phyloP scores from a whole-genome alignment of 2,329 filamentous ascomycete species.

The Pyrenophora tritici-repentis region DNA sequence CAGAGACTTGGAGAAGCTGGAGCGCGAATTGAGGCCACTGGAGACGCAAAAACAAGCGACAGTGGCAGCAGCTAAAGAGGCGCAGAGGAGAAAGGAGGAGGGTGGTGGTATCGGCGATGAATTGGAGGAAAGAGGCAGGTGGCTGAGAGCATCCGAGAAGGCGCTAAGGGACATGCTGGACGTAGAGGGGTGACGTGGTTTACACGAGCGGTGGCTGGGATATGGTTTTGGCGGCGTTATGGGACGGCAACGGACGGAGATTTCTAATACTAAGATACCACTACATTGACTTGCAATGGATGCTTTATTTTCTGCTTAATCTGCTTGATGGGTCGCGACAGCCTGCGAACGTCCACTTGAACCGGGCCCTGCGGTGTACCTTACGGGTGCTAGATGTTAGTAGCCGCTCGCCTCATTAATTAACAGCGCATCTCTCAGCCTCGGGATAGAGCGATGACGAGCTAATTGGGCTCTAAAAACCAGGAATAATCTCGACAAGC shows the following conservation, averaged over 20 bases:
- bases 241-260: conserved; percentile 3
- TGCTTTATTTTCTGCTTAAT: neutral
- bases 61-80: conserved; percentile 71
- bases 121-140: conserved; percentile 74
- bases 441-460: conserved; percentile 2
- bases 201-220: neutral
- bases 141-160: conserved; percentile 72
- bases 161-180: conserved; percentile 67
- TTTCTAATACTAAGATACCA: conserved; percentile 15
- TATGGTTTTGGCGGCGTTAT: conserved; percentile 10
- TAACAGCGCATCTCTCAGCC: conserved; percentile 16
- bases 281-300: neutral
- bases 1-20: conserved; percentile 69
- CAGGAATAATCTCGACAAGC: conserved; percentile 6
- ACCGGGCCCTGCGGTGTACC: neutral
- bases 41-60: conserved; percentile 70
- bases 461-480: conserved; percentile 7
- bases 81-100: conserved; percentile 68
- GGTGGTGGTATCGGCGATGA: conserved; percentile 71
- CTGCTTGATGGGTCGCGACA: neutral
- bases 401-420: conserved; percentile 11
- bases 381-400: neutral
- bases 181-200: conserved; percentile 45
- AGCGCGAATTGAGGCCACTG: conserved; percentile 69
- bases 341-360: conserved; percentile 1